Percentiles rank a stretch among this genome's conserved stretches.
phyloP scores from a whole-genome alignment of 345 rosid genomes.

The Erysimum cheiranthoides region DNA sequence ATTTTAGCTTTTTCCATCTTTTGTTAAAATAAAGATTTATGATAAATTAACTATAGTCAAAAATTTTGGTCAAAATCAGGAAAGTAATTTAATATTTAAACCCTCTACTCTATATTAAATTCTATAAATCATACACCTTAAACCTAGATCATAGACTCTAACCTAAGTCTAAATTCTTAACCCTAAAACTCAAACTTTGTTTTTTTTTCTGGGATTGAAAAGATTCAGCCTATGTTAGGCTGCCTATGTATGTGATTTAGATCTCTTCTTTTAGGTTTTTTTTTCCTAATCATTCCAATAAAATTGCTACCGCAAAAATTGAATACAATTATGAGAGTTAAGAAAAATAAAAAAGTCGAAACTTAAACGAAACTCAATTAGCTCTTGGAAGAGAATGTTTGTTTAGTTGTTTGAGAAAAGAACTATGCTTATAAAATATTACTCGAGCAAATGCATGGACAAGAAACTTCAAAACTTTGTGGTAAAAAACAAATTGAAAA shows the following conservation, averaged over 20 bases:
- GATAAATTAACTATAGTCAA: neutral
- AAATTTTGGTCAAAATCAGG: neutral
- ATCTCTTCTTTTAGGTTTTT: neutral
- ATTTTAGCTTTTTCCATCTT: neutral
- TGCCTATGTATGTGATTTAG: neutral
- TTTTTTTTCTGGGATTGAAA: neutral
- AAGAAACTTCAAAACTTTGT: neutral
- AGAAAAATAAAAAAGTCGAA: neutral
- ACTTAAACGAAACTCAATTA: neutral
- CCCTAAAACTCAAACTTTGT: neutral
- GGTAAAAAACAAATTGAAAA: neutral
- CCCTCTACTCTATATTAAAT: neutral
- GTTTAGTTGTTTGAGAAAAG: neutral
- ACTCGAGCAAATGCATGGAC: neutral
- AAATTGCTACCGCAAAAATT: neutral
- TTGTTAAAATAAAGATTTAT: neutral
- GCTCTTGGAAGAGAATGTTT: no score
- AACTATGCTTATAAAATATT: neutral
- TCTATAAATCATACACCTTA: neutral
- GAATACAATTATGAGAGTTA: neutral
- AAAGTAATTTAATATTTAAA: neutral
- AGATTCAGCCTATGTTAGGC: neutral
- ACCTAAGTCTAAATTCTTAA: neutral
- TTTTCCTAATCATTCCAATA: neutral
- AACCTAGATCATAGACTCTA: neutral